Evolutionary conservation across 164 flowering plant species (phyloP).

Genomic region (Warburgia ugandensis): DNA sequence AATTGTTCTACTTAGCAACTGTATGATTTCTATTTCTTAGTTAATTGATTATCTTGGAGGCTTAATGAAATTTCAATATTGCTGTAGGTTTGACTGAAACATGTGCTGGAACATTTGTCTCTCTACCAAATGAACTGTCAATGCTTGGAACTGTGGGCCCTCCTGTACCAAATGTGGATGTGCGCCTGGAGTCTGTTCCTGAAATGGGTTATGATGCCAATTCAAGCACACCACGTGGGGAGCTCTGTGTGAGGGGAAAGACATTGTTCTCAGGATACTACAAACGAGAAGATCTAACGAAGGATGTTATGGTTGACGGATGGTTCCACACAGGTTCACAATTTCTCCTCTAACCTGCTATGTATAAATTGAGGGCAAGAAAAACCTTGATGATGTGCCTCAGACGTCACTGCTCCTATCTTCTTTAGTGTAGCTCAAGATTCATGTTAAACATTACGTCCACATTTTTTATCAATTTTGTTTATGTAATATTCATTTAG

Average conservation of each 20-base stretch:
- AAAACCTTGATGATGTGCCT: no score
- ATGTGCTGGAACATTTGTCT: constrained; percentile 93
- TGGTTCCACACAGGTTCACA: constrained; percentile 95
- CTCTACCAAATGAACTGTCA: constrained; percentile 58
- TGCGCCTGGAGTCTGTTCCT: constrained; percentile 89
- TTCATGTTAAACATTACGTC: no score
- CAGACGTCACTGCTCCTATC: no score
- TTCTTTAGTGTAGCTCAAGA: no score
- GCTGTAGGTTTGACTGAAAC: constrained; percentile 84
- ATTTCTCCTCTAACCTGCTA: constrained; percentile 12
- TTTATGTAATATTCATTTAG: no score
- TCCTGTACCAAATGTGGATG: constrained; percentile 85
- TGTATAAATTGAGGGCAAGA: no score
- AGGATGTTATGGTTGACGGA: constrained; percentile 79
- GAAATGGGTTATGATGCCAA: constrained; percentile 98
- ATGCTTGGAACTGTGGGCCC: constrained; percentile 99
- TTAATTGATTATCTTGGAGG: not conserved
- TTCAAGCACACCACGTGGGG: constrained; percentile 78
- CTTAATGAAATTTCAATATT: constrained; percentile 8
- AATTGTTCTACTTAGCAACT: no score
- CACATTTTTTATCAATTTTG: no score
- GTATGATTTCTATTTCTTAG: no score
- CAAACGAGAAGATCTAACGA: constrained; percentile 88
- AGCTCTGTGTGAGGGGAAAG: constrained; percentile 74
- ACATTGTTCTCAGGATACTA: constrained; percentile 85